Evolutionary conservation across 2,329 filamentous ascomycete genomes (phyloP).

Genomic region (Ophiocordyceps sinensis): DNA sequence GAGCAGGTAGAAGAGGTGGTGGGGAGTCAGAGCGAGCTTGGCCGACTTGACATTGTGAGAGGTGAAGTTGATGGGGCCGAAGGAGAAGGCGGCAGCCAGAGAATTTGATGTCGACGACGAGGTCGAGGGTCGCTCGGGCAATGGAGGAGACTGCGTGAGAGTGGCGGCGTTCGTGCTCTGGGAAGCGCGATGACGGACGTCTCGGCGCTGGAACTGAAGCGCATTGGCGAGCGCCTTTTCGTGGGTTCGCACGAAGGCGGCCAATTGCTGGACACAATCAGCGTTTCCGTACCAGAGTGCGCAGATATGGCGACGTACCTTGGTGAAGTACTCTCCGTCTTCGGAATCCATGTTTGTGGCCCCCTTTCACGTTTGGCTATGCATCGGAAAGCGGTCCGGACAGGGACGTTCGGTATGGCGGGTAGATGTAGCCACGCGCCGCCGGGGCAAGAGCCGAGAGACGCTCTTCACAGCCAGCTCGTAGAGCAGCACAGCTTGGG

Average conservation of each 20-base stretch:
- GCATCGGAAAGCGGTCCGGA: constrained; percentile 9
- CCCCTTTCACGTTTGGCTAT: constrained; percentile 19
- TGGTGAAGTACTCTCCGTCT: constrained; percentile 81
- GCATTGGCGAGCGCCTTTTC: constrained; percentile 96
- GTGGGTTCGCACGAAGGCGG: constrained; percentile 90
- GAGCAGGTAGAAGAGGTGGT: constrained; percentile 92
- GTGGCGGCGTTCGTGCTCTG: constrained; percentile 47
- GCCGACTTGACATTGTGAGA: constrained; percentile 78
- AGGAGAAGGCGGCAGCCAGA: constrained; percentile 72
- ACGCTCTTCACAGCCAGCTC: neutral
- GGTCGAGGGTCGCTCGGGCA: constrained; percentile 48
- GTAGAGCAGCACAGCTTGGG: too few species aligned
- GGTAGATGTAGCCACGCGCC: neutral
- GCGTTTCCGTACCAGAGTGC: neutral
- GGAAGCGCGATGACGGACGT: constrained; percentile 55
- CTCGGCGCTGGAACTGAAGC: constrained; percentile 63
- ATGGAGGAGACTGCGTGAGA: constrained; percentile 39
- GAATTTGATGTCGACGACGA: constrained; percentile 52
- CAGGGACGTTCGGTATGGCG: neutral
- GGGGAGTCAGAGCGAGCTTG: constrained; percentile 83
- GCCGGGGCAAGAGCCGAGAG: neutral
- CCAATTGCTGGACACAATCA: constrained; percentile 58
- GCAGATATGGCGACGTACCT: constrained; percentile 36
- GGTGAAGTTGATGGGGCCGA: constrained; percentile 71
- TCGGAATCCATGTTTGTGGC: constrained; percentile 59